Evolutionary conservation across 192 early-diverging fungal genomes (phyloP).

Genomic region (Coemansia sp.): DNA sequence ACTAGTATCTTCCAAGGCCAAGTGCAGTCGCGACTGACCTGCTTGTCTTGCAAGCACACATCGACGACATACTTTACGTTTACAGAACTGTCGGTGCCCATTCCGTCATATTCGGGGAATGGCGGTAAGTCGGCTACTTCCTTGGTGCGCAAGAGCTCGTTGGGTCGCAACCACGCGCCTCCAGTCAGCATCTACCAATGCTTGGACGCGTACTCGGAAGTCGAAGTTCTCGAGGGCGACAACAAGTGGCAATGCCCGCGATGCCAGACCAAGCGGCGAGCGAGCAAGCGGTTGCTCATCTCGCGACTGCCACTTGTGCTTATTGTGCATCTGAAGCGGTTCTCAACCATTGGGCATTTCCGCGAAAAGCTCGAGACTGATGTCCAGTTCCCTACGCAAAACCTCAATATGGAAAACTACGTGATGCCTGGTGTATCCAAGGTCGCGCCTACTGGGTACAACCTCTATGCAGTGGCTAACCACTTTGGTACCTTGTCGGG

Average conservation of each 20-base stretch:
- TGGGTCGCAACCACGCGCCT: constrained; percentile 12
- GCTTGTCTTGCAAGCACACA: constrained; percentile 39
- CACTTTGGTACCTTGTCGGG: constrained; percentile 76
- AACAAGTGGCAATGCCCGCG: constrained; percentile 89
- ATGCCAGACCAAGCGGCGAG: constrained; percentile 72
- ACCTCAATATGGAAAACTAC: constrained; percentile 64
- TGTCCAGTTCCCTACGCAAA: constrained; percentile 79
- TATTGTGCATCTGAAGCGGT: constrained; percentile 94
- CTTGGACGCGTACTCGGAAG: constrained; percentile 79
- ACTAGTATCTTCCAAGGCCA: constrained; percentile 88
- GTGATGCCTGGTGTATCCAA: constrained; percentile 23
- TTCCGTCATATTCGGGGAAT: constrained; percentile 61
- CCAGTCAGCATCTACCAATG: constrained; percentile 72
- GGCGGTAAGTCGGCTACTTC: constrained; percentile 37
- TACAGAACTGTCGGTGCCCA: constrained; percentile 89
- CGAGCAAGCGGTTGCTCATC: constrained; percentile 78
- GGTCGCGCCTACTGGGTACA: constrained; percentile 57
- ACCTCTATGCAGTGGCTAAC: constrained; percentile 83
- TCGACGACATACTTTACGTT: constrained; percentile 82
- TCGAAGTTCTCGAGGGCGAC: constrained; percentile 86
- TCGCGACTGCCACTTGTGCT: constrained; percentile 84
- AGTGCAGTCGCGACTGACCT: constrained; percentile 49
- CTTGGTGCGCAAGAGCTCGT: constrained; percentile 23
- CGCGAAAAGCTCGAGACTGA: constrained; percentile 87
- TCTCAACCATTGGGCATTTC: constrained; percentile 90